Base-by-base conservation (phyloP, 169 alveolate genomes). In the Plasmodium inui region DNA sequence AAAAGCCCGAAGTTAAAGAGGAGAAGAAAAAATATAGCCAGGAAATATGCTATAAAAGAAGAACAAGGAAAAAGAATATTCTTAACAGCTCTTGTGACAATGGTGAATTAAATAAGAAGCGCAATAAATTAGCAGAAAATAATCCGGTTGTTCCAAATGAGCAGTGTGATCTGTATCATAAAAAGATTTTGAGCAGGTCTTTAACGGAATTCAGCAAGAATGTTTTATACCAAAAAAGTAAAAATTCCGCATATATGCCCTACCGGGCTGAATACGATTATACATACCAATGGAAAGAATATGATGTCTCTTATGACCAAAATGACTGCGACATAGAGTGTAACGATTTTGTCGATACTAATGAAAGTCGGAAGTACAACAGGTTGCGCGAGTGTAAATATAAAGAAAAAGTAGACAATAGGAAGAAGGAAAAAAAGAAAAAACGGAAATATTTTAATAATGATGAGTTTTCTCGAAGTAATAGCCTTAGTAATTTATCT, bases 1-100 rank as follows among this genome's bases (percentile, higher is more conserved):
- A 37, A 83, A 71, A 83, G 30, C 34, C 32, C 34, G 92, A 83
- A 41, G 53, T 67, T 67, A 71, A 83, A 1, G 89, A 50, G 34
- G 41, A 67, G 53, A 12, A 19, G 22, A 19, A 44, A 26, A 28
- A 30, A 26, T 82, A 17, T 82, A 82, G 71, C 34, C 46, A 82
- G 10, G 53, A 73, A 82, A 82, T 55, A 44, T 53, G 81, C 37
- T 26, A 67, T 67, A 86, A 22, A 32, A 74, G 39, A 73, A 50
- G 41, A 86, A 67, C 37, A 67, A 67, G 39, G 22, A 67, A 53
- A 73, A 53, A 83, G 9, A 82, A 83, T 32, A 71, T 19, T 39
- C n/a, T 7, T 70, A 22, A 19, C 14, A n/a, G 76, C 22, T 8
- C 32, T 3, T 26, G 50, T 83, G 70, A 76, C 6, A 70, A 76